A percentile compares a stretch with the other conserved stretches of the same genome.
Evolutionary conservation across 129 eudicot genomes (phyloP).

Genomic region (Arctium minus): DNA sequence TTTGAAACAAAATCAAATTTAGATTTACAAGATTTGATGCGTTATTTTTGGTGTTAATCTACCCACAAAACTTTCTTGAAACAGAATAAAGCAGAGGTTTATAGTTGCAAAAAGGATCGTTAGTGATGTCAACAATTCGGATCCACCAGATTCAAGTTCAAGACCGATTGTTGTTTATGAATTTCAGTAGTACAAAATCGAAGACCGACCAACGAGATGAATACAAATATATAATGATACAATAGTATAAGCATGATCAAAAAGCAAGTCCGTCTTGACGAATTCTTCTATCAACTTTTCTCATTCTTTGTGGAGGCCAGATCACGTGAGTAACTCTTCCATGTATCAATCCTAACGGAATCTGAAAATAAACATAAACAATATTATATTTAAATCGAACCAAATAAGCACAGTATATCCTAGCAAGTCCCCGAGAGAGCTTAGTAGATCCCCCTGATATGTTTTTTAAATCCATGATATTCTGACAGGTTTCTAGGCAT

Average conservation of each 20-base stretch:
- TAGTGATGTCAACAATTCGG: too few relatives aligned
- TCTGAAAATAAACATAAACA: constrained; percentile 32
- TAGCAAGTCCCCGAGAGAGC: too few relatives aligned
- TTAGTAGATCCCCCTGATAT: too few relatives aligned
- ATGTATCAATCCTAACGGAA: constrained; percentile 81
- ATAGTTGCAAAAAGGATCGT: neutral
- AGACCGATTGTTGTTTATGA: neutral
- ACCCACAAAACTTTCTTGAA: too few relatives aligned
- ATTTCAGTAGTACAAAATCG: neutral
- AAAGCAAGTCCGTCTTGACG: constrained; percentile 35
- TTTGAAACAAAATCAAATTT: neutral
- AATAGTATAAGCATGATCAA: constrained; percentile 14
- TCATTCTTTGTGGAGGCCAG: constrained; percentile 88
- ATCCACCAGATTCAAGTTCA: too few relatives aligned
- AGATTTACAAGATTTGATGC: too few relatives aligned
- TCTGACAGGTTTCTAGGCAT: too few relatives aligned
- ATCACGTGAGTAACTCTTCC: constrained; percentile 78
- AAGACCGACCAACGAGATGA: constrained; percentile 7
- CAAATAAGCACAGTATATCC: neutral
- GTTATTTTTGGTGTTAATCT: too few relatives aligned
- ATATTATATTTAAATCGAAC: neutral
- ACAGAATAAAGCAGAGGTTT: neutral
- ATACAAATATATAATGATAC: neutral
- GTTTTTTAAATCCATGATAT: too few relatives aligned
- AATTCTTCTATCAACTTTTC: constrained; percentile 50